These are phyloP conservation scores for Colletotrichum tropicale DNA, from an alignment of 2,329 filamentous ascomycete genomes.

Conservation along the genomic window DNA sequence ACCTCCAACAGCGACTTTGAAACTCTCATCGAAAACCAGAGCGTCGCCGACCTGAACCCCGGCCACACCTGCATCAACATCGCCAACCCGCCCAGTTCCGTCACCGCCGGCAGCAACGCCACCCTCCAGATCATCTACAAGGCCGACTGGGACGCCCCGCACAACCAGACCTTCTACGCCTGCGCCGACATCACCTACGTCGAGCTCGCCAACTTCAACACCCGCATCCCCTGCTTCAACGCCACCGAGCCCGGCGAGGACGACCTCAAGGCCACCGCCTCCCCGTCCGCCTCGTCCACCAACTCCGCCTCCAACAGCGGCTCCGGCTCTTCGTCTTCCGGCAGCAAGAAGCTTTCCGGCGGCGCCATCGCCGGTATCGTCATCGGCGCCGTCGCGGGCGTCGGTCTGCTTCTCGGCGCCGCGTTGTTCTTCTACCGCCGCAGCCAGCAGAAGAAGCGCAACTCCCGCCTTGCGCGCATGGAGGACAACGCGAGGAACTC, in stretches of 20 bases:
- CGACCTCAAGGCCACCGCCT: slow-evolving; percentile 23
- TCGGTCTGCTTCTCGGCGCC: background rate
- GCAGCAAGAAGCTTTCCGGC: background rate
- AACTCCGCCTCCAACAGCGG: background rate
- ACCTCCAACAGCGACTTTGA: slow-evolving; percentile 34
- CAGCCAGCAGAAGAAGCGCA: slow-evolving; percentile 18
- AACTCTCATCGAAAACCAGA: slow-evolving; percentile 30
- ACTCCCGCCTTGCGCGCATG: slow-evolving; percentile 13
- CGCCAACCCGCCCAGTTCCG: slow-evolving; percentile 27
- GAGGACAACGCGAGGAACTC: slow-evolving; percentile 10
- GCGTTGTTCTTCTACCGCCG: slow-evolving; percentile 13
- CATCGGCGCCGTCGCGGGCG: slow-evolving; percentile 10
- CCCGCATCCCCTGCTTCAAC: slow-evolving; percentile 38
- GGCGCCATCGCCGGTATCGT: slow-evolving; percentile 19
- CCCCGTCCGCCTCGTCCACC: slow-evolving; percentile 17
- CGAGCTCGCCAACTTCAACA: slow-evolving; percentile 27
- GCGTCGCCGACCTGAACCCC: slow-evolving; percentile 35
- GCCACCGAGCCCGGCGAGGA: slow-evolving; percentile 29
- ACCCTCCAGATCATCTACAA: slow-evolving; percentile 45
- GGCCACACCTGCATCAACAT: slow-evolving; percentile 43
- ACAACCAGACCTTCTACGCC: slow-evolving; percentile 41
- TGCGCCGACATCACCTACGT: slow-evolving; percentile 45
- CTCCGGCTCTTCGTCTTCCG: background rate
- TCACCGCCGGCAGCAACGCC: slow-evolving; percentile 38
- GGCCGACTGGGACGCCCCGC: slow-evolving; percentile 35